phyloP scores from a whole-genome alignment of 306 rosid species.

The Pterocarpus macrocarpus region DNA sequence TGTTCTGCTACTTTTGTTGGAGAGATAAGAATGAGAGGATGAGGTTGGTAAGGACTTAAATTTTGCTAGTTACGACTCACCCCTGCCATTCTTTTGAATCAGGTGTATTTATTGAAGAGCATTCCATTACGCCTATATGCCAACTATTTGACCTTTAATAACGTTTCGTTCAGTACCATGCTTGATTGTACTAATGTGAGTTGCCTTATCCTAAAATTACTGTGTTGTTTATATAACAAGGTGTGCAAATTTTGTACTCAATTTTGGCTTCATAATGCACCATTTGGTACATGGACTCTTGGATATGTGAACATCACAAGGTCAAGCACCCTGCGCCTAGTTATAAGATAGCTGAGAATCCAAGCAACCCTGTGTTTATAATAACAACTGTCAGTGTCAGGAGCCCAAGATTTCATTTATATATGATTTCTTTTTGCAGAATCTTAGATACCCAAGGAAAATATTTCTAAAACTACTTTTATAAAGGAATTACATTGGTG shows the following conservation, averaged over 20 bases:
- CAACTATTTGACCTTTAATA: slow-evolving; percentile 62
- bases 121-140: slow-evolving; percentile 74
- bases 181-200: slow-evolving; percentile 87
- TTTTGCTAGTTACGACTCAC: slow-evolving; percentile 34
- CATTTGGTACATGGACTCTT: slow-evolving; percentile 16
- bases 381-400: not conserved
- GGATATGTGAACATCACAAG: slow-evolving; percentile 19
- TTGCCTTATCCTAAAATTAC: slow-evolving; percentile 28
- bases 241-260: not conserved
- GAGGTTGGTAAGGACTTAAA: not conserved
- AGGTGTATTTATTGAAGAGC: slow-evolving; percentile 85
- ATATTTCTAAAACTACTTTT: not conserved
- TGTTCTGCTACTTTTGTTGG: slow-evolving; percentile 2
- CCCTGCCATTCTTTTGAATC: slow-evolving; percentile 38
- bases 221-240: slow-evolving; percentile 3
- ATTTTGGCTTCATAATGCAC: slow-evolving; percentile 10
- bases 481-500: not conserved
- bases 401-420: not conserved
- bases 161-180: slow-evolving; percentile 58
- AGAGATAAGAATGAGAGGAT: not conserved
- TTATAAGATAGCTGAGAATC: slow-evolving; percentile 12
- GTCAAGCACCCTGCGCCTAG: slow-evolving; percentile 1
- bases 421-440: not conserved
- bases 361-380: not conserved
- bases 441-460: not conserved